Evolutionary conservation across 805 yeast species (phyloP), one percentile per base, ranked within the genome.

Genomic region (Nakazawaea ishiwadae): DNA sequence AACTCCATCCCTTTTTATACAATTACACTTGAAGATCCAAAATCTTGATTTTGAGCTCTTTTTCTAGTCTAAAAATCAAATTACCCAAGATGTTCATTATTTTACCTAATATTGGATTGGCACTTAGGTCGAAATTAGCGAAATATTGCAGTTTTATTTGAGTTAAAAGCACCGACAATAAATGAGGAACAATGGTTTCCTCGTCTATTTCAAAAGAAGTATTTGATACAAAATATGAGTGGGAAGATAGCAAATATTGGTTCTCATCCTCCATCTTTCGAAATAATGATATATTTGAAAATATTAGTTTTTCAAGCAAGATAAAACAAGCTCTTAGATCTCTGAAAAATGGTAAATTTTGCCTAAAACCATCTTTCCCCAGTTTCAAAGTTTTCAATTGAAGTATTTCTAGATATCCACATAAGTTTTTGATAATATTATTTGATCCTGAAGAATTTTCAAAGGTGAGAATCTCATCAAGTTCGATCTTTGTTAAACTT

Each of bases 21-120:
- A 32, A 10, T 4, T 4, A 15, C 35, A 12, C 23, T 3, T 6
- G 20, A 18, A 39, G 34, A 20, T 27, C 42, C 30, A 39, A 16
- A 3, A 34, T 30, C 16, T 21, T 29, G 4, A 39, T 21, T 15
- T 21, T 31, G 5, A 40, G 27, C 18, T 41, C 37, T 27, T 35
- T 41, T 11, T 31, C 37, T 11, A 41, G 16, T 18, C 40, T 30
- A 15, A 28, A 27, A 4, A 20, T 17, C 21, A 41, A 26, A 4
- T 36, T 17, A 3, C 37, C 34, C 10, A 41, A 11, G 5, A 11
- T 21, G 21, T 31, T 31, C 16, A 31, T 31, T 7, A 41, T 27
- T 3, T 16, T 18, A 2, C 32, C 40, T 15, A 41, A 16, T 4
- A 41, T 18, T 16, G 44, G 44, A 29, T 41, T 41, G 5, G 33